These are phyloP conservation scores for Dryas alaskensis DNA, from an alignment of 306 rosid species.

Conservation along the genomic window DNA sequence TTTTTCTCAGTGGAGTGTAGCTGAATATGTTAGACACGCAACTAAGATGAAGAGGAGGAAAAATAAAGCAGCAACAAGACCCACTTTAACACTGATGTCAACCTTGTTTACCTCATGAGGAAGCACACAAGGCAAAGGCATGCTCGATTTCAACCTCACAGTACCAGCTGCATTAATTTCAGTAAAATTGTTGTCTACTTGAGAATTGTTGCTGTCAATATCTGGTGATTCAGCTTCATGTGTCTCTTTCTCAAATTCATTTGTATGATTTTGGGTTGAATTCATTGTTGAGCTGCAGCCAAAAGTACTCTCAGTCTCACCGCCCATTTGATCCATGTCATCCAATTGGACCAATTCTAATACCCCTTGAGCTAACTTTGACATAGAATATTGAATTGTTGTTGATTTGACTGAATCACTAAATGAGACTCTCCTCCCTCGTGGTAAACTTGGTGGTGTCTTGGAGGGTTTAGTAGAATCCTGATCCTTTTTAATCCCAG, in stretches of 20 bases:
- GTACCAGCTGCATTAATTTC: no score
- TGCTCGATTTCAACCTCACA: not conserved
- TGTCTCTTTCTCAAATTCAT: not conserved
- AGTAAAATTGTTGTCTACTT: not conserved
- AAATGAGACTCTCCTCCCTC: conserved; percentile 41
- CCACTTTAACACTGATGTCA: conserved; percentile 4
- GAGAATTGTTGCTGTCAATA: not conserved
- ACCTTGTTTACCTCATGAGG: conserved; percentile 3
- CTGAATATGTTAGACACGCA: not conserved
- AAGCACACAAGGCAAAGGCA: not conserved
- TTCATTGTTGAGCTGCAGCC: not conserved
- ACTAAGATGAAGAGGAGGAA: conserved; percentile 20
- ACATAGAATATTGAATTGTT: not conserved
- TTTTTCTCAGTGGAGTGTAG: not conserved
- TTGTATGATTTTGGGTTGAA: conserved; percentile 7
- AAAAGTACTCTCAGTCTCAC: conserved; percentile 1
- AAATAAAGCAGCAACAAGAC: conserved; percentile 21
- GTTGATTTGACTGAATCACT: conserved; percentile 34
- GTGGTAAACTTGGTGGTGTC: not conserved
- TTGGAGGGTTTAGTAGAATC: conserved; percentile 6
- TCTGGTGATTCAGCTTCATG: conserved; percentile 6
- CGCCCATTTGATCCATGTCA: conserved; percentile 8
- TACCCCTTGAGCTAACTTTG: conserved; percentile 19
- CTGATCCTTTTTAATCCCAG: no score
- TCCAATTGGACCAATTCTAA: not conserved